phyloP scores from a whole-genome alignment of 2,329 filamentous ascomycete genomes.

The Aspergillus sp. region DNA sequence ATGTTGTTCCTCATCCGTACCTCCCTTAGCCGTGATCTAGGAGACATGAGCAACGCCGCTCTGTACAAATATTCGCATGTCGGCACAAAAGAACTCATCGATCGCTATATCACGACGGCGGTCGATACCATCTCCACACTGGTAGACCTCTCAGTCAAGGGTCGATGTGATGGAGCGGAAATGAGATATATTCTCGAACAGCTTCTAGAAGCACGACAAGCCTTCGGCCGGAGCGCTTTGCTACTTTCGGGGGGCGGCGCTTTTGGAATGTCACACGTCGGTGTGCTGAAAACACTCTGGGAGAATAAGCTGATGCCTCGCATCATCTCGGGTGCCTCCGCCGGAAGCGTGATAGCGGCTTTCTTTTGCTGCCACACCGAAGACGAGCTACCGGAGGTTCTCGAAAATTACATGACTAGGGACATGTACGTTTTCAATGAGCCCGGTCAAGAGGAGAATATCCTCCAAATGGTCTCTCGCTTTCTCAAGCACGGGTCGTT shows the following conservation, averaged over 20 bases:
- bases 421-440: conserved; percentile 78
- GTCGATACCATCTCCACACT: conserved; percentile 70
- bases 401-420: conserved; percentile 72
- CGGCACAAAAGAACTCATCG: conserved; percentile 83
- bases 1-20: conserved; percentile 84
- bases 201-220: conserved; percentile 69
- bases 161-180: conserved; percentile 54
- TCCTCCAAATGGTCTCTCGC: conserved; percentile 67
- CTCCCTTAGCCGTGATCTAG: conserved; percentile 73
- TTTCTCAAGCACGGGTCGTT: conserved; percentile 79
- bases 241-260: conserved; percentile 82
- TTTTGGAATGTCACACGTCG: conserved; percentile 89
- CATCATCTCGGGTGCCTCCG: conserved; percentile 84
- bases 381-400: conserved; percentile 68
- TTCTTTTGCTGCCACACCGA: conserved; percentile 76
- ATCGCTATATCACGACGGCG: conserved; percentile 79
- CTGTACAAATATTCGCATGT: conserved; percentile 82
- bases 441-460: conserved; percentile 55
- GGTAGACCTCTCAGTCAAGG: conserved; percentile 58
- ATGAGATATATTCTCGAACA: conserved; percentile 63
- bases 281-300: conserved; percentile 78
- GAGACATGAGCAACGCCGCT: conserved; percentile 78
- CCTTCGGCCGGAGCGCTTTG: conserved; percentile 80
- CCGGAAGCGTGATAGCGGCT: conserved; percentile 80
- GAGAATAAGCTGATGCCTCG: conserved; percentile 73